phyloP scores from a whole-genome alignment of 345 rosid genomes.

The Reutealis trisperma region DNA sequence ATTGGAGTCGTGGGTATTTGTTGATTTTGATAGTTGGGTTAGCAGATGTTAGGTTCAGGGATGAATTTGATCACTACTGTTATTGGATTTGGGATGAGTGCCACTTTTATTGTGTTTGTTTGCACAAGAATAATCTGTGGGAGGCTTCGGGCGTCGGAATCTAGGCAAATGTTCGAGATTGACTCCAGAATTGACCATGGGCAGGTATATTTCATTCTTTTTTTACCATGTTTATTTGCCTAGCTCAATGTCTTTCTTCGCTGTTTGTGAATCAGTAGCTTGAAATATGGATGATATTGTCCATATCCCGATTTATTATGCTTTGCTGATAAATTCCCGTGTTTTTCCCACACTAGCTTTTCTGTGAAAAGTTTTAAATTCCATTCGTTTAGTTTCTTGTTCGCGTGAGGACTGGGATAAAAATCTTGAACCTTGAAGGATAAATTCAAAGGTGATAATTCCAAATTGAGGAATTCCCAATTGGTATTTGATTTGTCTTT shows the following conservation, averaged over 20 bases:
- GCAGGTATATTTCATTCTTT: conserved; percentile 40
- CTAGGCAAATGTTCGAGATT: conserved; percentile 48
- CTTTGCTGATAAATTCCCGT: not conserved
- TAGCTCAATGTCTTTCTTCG: not conserved
- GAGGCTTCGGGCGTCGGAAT: conserved; percentile 41
- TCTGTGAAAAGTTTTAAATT: not conserved
- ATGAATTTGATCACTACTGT: conserved; percentile 57
- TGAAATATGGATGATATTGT: too few relatives aligned
- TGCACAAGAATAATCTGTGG: conserved; percentile 66
- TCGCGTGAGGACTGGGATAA: not conserved
- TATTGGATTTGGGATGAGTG: conserved; percentile 69
- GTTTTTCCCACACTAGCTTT: not conserved
- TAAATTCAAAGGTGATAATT: not conserved
- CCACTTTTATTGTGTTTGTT: conserved; percentile 58
- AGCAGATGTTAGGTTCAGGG: conserved; percentile 43
- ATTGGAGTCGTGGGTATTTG: not conserved
- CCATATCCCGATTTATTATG: not conserved
- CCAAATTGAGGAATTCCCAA: not conserved
- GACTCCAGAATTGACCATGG: conserved; percentile 52
- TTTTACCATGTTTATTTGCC: not conserved
- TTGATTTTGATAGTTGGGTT: conserved; percentile 12
- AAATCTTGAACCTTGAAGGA: not conserved
- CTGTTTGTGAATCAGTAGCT: not conserved
- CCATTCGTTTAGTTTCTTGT: not conserved
- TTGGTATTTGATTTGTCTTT: not conserved